Base-by-base conservation (phyloP, 1,284 basidiomycete genomes). In the Pisolithus thermaeus region DNA sequence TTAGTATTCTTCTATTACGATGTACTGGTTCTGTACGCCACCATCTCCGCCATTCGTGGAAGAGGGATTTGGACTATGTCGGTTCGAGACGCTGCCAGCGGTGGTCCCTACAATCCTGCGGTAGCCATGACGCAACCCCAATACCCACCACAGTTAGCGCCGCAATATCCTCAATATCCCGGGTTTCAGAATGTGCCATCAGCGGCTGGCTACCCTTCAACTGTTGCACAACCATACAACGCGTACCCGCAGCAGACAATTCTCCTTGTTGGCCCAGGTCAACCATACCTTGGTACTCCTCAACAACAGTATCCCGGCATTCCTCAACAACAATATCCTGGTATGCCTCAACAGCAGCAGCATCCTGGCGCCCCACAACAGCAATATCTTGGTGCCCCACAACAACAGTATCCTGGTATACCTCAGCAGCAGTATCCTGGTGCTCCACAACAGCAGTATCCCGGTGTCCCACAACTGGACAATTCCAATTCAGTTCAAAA, bases 1-100 rank as follows among this genome's bases (percentile, higher is more conserved):
- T 12, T 5, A 66, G 63, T 53, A 16, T 61, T 67, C 46, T 27
- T 63, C 5, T 67, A 65, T 50, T 57, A 52, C 25, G 53, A 52
- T 44, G 46, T 52, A 28, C 41, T 65, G 18, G 35, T 65, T 23
- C 47, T 56, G 43, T 63, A 56, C 28, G 62, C 56, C 47, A 54
- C 63, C 40, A 56, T 65, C 51, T 52, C 46, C 7, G 55, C 56
- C n/a, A 44, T 61, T 12, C 56, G 50, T 35, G 64, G 66, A 20
- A 56, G 28, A 38, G 14, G 53, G 22, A 20, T 66, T 5, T 66
- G 65, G 64, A 56, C 44, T 1, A 4, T 46, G 46, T 68, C 64
- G 16, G 56, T 66, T 20, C 49, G 52, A 8, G 60, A 64, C 47
- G 58, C 55, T 3, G 25, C 50, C n/a, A 28, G 7, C 42, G 7